Evolutionary conservation across 2,329 filamentous ascomycete species (phyloP).

Genomic region (Teratosphaeria nubilosa): DNA sequence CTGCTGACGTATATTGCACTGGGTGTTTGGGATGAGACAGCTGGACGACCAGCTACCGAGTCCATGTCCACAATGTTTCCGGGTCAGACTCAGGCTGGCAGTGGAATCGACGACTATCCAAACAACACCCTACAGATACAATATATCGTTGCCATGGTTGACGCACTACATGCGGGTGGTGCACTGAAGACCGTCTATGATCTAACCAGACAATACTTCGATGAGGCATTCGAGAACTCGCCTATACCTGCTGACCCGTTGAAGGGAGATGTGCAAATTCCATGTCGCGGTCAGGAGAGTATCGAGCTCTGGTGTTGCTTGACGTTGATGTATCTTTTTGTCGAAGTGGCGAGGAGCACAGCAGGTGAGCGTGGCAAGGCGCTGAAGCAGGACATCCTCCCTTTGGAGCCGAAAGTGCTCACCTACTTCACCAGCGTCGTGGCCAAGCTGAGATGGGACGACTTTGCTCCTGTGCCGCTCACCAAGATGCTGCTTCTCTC

Average conservation of each 20-base stretch:
- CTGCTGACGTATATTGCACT: slow-evolving; percentile 37
- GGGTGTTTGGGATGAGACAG: slow-evolving; percentile 42
- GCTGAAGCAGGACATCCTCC: slow-evolving; percentile 25
- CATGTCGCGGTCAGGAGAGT: slow-evolving; percentile 11
- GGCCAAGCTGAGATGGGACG: slow-evolving; percentile 45
- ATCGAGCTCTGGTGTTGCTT: slow-evolving; percentile 40
- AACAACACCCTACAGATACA: slow-evolving; percentile 33
- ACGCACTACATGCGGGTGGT: slow-evolving; percentile 30
- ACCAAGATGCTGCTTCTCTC: slow-evolving; percentile 55
- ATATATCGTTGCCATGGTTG: slow-evolving; percentile 36
- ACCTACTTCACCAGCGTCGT: slow-evolving; percentile 59
- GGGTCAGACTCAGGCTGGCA: slow-evolving; percentile 12
- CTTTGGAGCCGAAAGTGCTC: slow-evolving; percentile 50
- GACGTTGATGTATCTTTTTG: slow-evolving; percentile 39
- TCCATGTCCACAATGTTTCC: slow-evolving; percentile 17
- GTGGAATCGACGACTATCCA: slow-evolving; percentile 22
- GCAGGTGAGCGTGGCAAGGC: slow-evolving; percentile 14
- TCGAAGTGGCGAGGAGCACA: slow-evolving; percentile 34
- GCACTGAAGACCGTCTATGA: slow-evolving; percentile 33
- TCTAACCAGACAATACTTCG: slow-evolving; percentile 24
- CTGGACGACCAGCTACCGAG: slow-evolving; percentile 26
- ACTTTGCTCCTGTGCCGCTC: slow-evolving; percentile 49
- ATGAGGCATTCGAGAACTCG: slow-evolving; percentile 17
- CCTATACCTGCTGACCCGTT: neutral
- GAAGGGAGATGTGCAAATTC: neutral